Base-by-base conservation (phyloP, 2,329 filamentous ascomycete species). In the Aspergillus ochraceoroseus region DNA sequence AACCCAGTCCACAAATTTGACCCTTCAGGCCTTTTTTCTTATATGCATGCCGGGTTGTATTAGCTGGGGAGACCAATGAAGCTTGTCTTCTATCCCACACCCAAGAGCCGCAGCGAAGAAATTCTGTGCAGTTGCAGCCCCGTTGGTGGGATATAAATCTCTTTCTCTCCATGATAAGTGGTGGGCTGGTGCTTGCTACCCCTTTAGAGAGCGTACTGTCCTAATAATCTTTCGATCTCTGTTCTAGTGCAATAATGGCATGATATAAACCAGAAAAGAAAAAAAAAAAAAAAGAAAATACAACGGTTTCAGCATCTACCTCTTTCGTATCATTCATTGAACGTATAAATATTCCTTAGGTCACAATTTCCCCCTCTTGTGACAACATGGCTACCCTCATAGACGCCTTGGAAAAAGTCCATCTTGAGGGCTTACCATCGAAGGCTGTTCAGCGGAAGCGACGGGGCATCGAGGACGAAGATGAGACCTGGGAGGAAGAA, bases 41-140 rank as follows among this genome's bases (percentile, higher is more conserved):
- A 69, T 57, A 69, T 75, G 73, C 70, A 69, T 71, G 70, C 63
- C 62, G 72, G 70, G 78, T 79, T 82, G 79, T 68, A 72, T 65
- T 70, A 69, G 63, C 65, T 70, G 69, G 70, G 70, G 57, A 73
- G 69, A 73, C 59, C 43, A 60, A 68, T 45, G 61, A 60, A 57
- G 56, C 44, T 36, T 48, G 41, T 52, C 54, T 58, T 62, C 58
- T 53, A 46, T 66, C 70, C 64, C 65, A 63, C 65, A 56, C 60
- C 66, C 67, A 73, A 72, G 70, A 72, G 68, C 69, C 59, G 62
- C 67, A 63, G 66, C 64, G 55, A 59, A 71, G 67, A 61, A 50
- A 50, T 57, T 61, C 59, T 49, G 54, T 73, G 69, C 70, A 52
- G 63, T 59, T 68, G 63, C 57, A 61, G 69, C 68, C 63, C 70